Percentiles rank a stretch among this genome's conserved stretches.
phyloP scores from a whole-genome alignment of 2,329 filamentous ascomycete species.

The Fusarium sp. region DNA sequence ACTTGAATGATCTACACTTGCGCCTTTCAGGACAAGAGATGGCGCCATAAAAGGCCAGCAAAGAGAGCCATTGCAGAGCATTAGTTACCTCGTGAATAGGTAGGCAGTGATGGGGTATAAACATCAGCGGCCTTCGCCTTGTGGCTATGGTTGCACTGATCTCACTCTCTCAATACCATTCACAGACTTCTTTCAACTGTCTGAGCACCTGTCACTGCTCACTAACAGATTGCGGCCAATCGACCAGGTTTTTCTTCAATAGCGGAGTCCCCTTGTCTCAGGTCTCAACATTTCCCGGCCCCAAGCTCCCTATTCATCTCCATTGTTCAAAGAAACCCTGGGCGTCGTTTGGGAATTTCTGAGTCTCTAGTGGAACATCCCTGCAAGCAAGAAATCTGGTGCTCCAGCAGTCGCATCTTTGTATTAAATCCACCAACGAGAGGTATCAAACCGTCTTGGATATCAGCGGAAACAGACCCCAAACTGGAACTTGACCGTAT shows the following conservation, averaged over 20 bases:
- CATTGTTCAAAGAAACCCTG: conserved; percentile 11
- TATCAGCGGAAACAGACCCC: conserved; percentile 27
- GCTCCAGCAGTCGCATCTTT: conserved; percentile 25
- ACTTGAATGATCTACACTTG: conserved; percentile 32
- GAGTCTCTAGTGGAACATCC: conserved; percentile 13
- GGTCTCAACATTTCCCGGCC: conserved; percentile 23
- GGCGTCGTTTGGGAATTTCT: neutral
- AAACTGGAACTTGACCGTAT: conserved; percentile 34
- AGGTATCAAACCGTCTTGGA: conserved; percentile 16
- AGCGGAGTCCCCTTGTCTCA: conserved; percentile 32
- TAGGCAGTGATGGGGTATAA: conserved; percentile 14
- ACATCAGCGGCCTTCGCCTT: conserved; percentile 12
- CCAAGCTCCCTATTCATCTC: conserved; percentile 17
- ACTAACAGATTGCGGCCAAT: conserved; percentile 7
- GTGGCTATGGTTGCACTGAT: conserved; percentile 4
- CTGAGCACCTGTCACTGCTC: neutral
- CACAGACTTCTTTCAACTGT: conserved; percentile 2
- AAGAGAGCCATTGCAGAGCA: neutral
- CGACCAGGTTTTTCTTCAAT: neutral
- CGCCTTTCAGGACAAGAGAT: conserved; percentile 29
- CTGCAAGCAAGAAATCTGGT: conserved; percentile 31
- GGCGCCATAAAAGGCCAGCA: conserved; percentile 26
- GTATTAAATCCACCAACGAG: conserved; percentile 35
- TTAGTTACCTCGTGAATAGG: neutral
- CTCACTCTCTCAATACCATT: conserved; percentile 1